Conservation (phyloP, 306 rosid genomes). For the Acmispon strigosus region DNA sequence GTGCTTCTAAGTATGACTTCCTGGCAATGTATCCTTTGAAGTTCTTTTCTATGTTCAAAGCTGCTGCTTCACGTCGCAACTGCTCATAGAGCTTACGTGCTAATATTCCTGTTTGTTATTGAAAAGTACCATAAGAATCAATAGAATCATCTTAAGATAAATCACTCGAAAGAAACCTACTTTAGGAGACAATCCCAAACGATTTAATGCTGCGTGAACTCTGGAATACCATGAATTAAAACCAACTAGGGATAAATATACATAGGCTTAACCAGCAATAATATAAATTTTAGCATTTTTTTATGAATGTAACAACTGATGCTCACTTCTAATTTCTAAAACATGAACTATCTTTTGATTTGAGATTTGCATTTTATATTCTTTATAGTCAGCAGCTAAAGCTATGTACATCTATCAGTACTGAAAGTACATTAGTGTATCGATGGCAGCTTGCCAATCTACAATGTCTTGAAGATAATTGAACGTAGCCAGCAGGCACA, state of each 20-base stretch:
- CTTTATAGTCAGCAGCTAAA: not conserved
- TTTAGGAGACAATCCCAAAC: not conserved
- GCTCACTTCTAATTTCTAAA: not conserved
- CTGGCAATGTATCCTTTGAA: constrained; percentile 53
- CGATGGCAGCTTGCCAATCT: not conserved
- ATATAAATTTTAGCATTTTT: too few relatives aligned
- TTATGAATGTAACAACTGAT: not conserved
- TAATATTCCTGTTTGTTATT: constrained; percentile 55
- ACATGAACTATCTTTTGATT: not conserved
- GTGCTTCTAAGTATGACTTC: constrained; percentile 50
- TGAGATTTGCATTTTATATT: not conserved
- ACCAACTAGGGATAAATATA: not conserved
- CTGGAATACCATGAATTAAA: constrained; percentile 14
- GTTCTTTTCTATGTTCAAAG: constrained; percentile 80
- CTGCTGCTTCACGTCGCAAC: constrained; percentile 84
- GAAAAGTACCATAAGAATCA: constrained; percentile 19
- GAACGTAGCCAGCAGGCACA: not conserved
- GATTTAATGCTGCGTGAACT: not conserved
- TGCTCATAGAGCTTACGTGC: constrained; percentile 78
- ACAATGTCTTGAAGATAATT: not conserved
- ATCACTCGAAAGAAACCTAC: not conserved
- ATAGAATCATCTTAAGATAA: constrained; percentile 16
- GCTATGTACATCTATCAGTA: not conserved
- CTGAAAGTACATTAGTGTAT: not conserved
- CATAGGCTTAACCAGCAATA: not conserved